A percentile compares a stretch with the other conserved stretches of the same genome.
These are phyloP conservation scores for Podila epigama DNA, from an alignment of 192 early-diverging fungal genomes.

Conservation along the genomic window DNA sequence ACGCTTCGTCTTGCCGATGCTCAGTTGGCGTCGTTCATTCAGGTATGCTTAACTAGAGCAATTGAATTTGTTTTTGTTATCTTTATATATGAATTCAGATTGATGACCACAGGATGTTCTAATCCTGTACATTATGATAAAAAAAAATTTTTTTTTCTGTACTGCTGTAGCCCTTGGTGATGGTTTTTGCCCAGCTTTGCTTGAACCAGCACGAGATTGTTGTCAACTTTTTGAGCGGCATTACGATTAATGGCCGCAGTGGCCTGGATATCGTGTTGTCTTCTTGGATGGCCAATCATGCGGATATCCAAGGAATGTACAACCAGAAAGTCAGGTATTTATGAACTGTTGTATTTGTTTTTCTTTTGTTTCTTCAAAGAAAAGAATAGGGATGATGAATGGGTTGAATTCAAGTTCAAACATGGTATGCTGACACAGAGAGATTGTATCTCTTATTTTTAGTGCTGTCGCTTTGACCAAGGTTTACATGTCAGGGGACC, in stretches of 20 bases:
- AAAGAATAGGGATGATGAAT: slow-evolving; percentile 8
- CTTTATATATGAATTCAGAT: too few species aligned
- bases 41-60: too few species aligned
- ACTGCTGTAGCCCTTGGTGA: slow-evolving; percentile 72
- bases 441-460: background rate
- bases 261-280: slow-evolving; percentile 81
- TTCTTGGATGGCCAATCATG: slow-evolving; percentile 86
- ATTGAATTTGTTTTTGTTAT: too few species aligned
- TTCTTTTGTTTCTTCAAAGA: too few species aligned
- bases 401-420: background rate
- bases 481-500: slow-evolving; percentile 72
- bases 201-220: slow-evolving; percentile 72
- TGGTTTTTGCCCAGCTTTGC: slow-evolving; percentile 89
- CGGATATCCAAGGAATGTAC: slow-evolving; percentile 84
- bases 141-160: slow-evolving; percentile 1
- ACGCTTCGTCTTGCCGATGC: slow-evolving; percentile 75
- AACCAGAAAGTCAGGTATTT: slow-evolving; percentile 80
- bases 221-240: slow-evolving; percentile 71
- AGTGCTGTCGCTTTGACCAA: slow-evolving; percentile 82
- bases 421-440: background rate
- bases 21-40: slow-evolving; percentile 79
- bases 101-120: too few species aligned
- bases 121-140: too few species aligned
- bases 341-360: background rate
- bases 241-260: slow-evolving; percentile 64